These are phyloP conservation scores for Lepraria neglecta DNA, from an alignment of 495 filamentous ascomycete species.

Conservation along the genomic window DNA sequence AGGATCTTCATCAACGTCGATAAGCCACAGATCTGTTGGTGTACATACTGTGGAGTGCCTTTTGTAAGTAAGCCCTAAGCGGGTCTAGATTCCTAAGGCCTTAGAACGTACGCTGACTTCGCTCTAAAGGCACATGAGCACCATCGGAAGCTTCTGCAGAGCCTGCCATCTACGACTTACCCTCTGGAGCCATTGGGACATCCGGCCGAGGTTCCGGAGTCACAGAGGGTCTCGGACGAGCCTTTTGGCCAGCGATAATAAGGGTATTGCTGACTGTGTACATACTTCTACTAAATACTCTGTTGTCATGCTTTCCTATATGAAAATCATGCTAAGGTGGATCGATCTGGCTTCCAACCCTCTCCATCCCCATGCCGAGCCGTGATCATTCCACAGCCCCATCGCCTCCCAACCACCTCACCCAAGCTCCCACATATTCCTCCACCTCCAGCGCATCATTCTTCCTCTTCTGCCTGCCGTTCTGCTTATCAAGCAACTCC, in stretches of 20 bases:
- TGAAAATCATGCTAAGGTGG: too few relatives aligned
- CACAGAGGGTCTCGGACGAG: conserved; percentile 48
- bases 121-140: conserved; percentile 70
- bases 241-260: conserved; percentile 33
- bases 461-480: conserved; percentile 13
- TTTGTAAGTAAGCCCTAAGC: conserved; percentile 57
- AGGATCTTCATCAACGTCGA: conserved; percentile 95
- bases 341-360: too few relatives aligned
- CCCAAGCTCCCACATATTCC: conserved; percentile 26
- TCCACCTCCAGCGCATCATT: conserved; percentile 13
- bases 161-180: conserved; percentile 69
- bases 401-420: conserved; percentile 13
- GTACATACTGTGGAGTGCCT: conserved; percentile 91
- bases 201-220: conserved; percentile 48
- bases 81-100: neutral
- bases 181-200: conserved; percentile 54
- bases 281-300: neutral
- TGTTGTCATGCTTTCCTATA: too few relatives aligned
- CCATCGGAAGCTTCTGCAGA: conserved; percentile 72
- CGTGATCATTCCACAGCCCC: neutral
- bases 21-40: conserved; percentile 86
- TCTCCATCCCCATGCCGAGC: too few relatives aligned
- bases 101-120: neutral
- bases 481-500: conserved; percentile 18
- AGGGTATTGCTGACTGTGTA: neutral